A percentile compares a stretch with the other conserved stretches of the same genome.
These are phyloP conservation scores for Crithidia fasciculata DNA, from an alignment of 208 protist genomes.

Conservation along the genomic window DNA sequence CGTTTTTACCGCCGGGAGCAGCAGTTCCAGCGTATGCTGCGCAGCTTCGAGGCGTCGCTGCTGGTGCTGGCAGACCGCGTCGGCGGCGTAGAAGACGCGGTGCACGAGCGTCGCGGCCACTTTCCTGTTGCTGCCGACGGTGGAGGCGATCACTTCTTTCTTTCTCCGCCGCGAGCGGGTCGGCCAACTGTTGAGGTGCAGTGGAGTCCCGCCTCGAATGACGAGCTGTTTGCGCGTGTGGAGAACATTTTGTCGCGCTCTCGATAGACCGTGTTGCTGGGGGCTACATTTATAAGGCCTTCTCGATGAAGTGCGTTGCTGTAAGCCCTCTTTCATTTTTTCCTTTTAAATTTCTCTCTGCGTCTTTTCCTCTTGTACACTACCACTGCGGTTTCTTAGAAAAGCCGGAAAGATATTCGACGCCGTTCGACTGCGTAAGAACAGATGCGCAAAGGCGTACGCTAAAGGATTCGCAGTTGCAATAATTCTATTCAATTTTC, in stretches of 20 bases:
- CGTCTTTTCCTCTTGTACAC: background rate
- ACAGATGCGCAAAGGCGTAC: too few relatives aligned
- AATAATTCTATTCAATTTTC: too few relatives aligned
- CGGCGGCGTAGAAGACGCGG: background rate
- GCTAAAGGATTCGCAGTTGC: too few relatives aligned
- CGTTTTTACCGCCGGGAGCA: conserved; percentile 10
- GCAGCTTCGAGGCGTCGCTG: conserved; percentile 12
- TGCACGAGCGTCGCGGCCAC: background rate
- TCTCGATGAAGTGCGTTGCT: too few relatives aligned
- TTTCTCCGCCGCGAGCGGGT: background rate
- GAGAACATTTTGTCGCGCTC: background rate
- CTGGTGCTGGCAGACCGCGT: conserved; percentile 1
- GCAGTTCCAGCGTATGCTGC: conserved; percentile 18
- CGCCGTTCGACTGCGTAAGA: too few relatives aligned
- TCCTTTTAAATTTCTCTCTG: background rate
- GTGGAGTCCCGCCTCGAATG: conserved; percentile 14
- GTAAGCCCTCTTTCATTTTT: background rate
- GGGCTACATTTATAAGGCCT: too few relatives aligned
- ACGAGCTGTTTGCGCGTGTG: conserved; percentile 8
- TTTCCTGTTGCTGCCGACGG: background rate
- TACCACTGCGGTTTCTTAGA: too few relatives aligned
- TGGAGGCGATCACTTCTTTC: background rate
- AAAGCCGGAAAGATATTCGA: too few relatives aligned
- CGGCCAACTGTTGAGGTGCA: background rate
- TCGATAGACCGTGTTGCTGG: background rate